These are phyloP conservation scores for Carex scoparia DNA, from an alignment of 176 grass and related monocot species.

Conservation along the genomic window DNA sequence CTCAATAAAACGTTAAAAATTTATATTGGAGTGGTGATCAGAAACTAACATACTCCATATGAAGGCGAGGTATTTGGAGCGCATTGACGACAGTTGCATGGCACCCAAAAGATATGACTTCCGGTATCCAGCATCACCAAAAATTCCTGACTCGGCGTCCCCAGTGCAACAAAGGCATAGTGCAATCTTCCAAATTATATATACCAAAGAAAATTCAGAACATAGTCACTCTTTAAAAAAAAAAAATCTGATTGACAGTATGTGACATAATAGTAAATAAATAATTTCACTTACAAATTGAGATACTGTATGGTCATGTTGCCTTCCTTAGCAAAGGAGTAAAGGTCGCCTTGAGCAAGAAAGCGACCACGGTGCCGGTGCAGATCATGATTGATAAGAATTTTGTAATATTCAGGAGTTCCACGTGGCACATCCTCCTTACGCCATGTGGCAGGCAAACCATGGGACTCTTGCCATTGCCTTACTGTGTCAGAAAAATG, in stretches of 20 bases:
- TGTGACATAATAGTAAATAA: not conserved
- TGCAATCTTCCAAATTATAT: slow-evolving; percentile 41
- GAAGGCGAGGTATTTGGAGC: slow-evolving; percentile 18
- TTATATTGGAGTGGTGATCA: not conserved
- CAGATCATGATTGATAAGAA: slow-evolving; percentile 48
- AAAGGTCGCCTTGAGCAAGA: slow-evolving; percentile 28
- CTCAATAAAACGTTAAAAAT: not conserved
- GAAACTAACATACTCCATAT: slow-evolving; percentile 29
- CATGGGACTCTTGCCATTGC: slow-evolving; percentile 43
- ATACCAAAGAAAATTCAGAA: not conserved
- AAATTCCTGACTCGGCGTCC: slow-evolving; percentile 72
- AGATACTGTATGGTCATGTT: not conserved
- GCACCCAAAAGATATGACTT: slow-evolving; percentile 88
- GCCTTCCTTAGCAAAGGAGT: slow-evolving; percentile 59
- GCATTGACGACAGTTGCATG: slow-evolving; percentile 77
- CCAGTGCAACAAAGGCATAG: slow-evolving; percentile 59
- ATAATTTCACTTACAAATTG: slow-evolving; percentile 31
- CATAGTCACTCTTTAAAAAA: not conserved
- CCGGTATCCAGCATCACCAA: slow-evolving; percentile 85
- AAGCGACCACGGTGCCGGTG: slow-evolving; percentile 23
- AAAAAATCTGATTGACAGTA: not conserved
- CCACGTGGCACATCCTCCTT: not conserved
- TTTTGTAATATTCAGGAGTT: slow-evolving; percentile 58
- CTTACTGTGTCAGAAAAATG: slow-evolving; percentile 50
- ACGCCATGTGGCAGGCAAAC: slow-evolving; percentile 20